A percentile compares a stretch with the other conserved stretches of the same genome.
These are phyloP conservation scores for Rhododendron mucronatum DNA, from an alignment of 148 eudicot species.

Conservation along the genomic window DNA sequence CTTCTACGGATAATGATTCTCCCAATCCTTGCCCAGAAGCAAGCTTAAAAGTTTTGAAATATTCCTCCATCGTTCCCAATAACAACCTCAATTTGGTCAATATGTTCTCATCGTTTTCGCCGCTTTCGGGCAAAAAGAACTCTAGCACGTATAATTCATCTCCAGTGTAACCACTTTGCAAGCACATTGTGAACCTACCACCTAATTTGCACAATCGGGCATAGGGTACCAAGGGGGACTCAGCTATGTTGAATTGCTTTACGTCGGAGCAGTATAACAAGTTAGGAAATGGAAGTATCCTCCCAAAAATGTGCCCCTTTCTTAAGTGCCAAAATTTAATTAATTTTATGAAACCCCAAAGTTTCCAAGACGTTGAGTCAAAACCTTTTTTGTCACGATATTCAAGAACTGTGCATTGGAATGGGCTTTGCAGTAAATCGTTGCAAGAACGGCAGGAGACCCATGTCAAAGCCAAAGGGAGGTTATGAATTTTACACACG, in stretches of 20 bases:
- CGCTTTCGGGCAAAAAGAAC: neutral
- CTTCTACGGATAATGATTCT: neutral
- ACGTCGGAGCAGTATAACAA: neutral
- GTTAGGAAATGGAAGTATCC: neutral
- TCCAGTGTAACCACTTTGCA: neutral
- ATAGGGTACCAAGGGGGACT: neutral
- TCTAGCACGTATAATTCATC: neutral
- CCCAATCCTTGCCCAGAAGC: neutral
- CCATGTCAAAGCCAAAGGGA: neutral
- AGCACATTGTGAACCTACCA: conserved; percentile 21
- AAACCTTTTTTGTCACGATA: no score
- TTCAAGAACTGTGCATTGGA: no score
- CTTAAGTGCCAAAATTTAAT: neutral
- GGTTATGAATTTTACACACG: neutral
- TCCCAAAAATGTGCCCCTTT: neutral
- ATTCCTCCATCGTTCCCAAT: neutral
- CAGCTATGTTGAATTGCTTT: neutral
- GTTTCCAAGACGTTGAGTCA: no score
- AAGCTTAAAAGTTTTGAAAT: neutral
- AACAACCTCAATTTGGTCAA: neutral
- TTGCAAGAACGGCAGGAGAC: neutral
- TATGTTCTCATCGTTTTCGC: neutral
- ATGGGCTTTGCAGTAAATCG: neutral
- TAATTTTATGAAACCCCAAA: no score
- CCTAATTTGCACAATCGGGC: conserved; percentile 10